Percentiles rank a stretch among this genome's conserved stretches.
phyloP scores from a whole-genome alignment of 2,329 filamentous ascomycete genomes.

The Aspergillus unguis region DNA sequence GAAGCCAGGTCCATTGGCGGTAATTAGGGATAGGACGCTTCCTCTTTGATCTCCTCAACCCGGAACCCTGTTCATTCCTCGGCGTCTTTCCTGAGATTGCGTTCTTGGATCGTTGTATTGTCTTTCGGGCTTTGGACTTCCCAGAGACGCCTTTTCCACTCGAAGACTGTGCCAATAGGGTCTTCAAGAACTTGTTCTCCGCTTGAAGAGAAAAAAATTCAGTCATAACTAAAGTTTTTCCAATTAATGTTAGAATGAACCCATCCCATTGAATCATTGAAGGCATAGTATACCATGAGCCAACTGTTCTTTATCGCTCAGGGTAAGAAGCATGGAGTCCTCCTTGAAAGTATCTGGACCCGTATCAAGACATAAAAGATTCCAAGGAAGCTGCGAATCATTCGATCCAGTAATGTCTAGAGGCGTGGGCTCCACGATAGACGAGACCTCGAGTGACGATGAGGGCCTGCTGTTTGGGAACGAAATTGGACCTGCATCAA shows the following conservation, averaged over 20 bases:
- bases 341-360: background rate
- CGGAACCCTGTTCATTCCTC: background rate
- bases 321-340: background rate
- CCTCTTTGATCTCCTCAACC: background rate
- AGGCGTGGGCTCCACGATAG: background rate
- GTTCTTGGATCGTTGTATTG: background rate
- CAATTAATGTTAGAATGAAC: background rate
- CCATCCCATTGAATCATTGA: background rate
- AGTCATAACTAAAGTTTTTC: background rate
- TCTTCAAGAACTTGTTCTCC: background rate
- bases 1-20: background rate
- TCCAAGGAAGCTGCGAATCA: background rate
- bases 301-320: background rate
- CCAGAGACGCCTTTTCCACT: background rate
- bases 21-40: background rate
- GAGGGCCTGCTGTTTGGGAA: background rate
- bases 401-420: background rate
- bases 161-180: background rate
- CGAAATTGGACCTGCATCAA: background rate
- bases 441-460: background rate
- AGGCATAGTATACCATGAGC: background rate
- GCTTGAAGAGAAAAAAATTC: background rate
- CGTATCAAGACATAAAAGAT: background rate
- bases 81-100: background rate
- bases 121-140: background rate